Evolutionary conservation across 331 rosid species (phyloP), one percentile per base, ranked within the genome.

Genomic region (Saraca asoca): DNA sequence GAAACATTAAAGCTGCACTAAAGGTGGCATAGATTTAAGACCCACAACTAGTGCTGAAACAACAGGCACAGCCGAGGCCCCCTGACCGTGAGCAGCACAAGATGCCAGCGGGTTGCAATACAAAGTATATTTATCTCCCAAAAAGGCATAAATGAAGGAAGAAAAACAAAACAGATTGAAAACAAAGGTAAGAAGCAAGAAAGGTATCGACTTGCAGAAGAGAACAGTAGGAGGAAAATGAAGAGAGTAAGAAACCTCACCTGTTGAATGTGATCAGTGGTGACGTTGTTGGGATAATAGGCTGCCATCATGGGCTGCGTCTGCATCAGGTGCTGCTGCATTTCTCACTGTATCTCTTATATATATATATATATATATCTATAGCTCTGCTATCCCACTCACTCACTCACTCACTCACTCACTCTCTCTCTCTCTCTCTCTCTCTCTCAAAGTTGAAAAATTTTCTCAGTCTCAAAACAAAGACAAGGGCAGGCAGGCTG

Each of bases 241-340:
- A 24, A 24, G 31, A 24, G 31, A 24, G 31, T 3, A 24, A 24
- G 31, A 24, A 24, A 24, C 2, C 31, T 24, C 31, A 94, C 99
- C 97, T 94, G 99, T 78, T 94, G 99, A 86, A 94, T 94, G 69
- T 94, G 99, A 94, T 94, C 99, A 75, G 97, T 88, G 13, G 99
- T 94, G 88, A 90, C 97, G 88, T 82, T 94, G 89, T 82, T 90
- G 55, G 99, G 96, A 66, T 94, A 88, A 72, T 94, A 94, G 69
- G 96, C 83, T 83, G 98, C 96, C 99, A 90, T 94, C 97, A 88
- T 90, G 85, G 99, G 97, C 92, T 90, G 99, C 96, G 88, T 94
- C 99, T 90, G 99, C 95, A 88, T 86, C 99, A 94, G 96, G 99
- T 94, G 95, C 96, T 92, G 98, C 78, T 92, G 99, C 95, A 88